Base-by-base conservation (phyloP, 805 yeast species). In the Starmerella floris region DNA sequence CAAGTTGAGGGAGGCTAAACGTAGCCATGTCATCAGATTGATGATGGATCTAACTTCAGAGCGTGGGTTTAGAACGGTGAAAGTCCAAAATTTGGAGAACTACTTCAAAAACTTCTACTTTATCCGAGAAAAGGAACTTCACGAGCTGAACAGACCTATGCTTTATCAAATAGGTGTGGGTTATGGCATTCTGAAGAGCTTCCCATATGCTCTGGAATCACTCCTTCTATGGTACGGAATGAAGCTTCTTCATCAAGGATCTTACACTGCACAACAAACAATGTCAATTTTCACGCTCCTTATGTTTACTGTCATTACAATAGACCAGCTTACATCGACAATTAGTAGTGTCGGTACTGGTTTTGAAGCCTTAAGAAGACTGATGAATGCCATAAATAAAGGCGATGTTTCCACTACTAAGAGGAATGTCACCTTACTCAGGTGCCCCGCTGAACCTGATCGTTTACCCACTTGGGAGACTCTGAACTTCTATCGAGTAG, bases 321-420 rank as follows among this genome's bases (percentile, higher is more conserved):
- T 88, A 16, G 69, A 77, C 3, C 64, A 69, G 19, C 54, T 82
- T 22, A 62, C 85, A 33, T 60, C 68, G 15, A 75, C 77, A 44
- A 63, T 87, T n/a, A 95, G 97, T 0, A 82, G 79, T 46, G 69
- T 85, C 3, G 72, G 79, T 19, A 72, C 85, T 45, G 95, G 94
- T 1, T 78, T 83, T 44, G 59, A 54, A 11, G 60, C 60, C 1
- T 41, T 53, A 2, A 31, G 40, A 3, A 44, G 56, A 10, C 23
- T 60, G 8, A 17, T 50, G 23, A 8, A 22, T 6, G 48, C 45
- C 10, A 10, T 36, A 3, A 25, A 17, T 11, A 5, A 17, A 13
- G 26, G 5, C 34, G 8, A 16, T 4, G 5, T 4, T 6, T 5
- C 13, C 6, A 8, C 20, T 30, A 22, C 19, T 5, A 17, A 6